phyloP scores from a whole-genome alignment of 345 rosid genomes.

The Hibiscus syriacus region DNA sequence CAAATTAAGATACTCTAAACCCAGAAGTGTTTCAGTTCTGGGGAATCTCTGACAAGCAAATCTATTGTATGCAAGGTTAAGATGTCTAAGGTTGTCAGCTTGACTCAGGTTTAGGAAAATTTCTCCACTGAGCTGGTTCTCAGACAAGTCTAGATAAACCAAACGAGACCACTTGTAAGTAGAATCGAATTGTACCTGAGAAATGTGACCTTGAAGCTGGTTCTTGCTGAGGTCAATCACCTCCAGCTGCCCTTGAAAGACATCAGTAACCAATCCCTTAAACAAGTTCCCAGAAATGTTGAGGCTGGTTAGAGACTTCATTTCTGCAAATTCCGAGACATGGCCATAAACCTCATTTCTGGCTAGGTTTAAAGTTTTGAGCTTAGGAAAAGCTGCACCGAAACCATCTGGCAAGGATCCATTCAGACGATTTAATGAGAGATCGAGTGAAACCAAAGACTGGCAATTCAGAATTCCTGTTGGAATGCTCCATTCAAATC shows the following conservation, averaged over 20 bases:
- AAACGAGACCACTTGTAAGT: slow-evolving; percentile 49
- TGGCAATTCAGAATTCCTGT: slow-evolving; percentile 40
- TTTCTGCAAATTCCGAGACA: slow-evolving; percentile 36
- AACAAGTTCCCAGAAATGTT: slow-evolving; percentile 67
- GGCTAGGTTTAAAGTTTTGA: slow-evolving; percentile 58
- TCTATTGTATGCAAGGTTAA: slow-evolving; percentile 76
- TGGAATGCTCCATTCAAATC: slow-evolving; percentile 58
- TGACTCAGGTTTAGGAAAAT: slow-evolving; percentile 38
- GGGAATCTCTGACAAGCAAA: slow-evolving; percentile 58
- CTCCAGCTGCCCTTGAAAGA: slow-evolving; percentile 42
- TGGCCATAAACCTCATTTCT: slow-evolving; percentile 54
- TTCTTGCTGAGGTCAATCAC: slow-evolving; percentile 74
- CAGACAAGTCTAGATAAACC: slow-evolving; percentile 76
- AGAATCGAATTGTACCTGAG: slow-evolving; percentile 70
- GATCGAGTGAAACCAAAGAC: slow-evolving; percentile 52
- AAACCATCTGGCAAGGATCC: slow-evolving; percentile 74
- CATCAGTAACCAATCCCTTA: slow-evolving; percentile 49
- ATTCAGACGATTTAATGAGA: slow-evolving; percentile 59
- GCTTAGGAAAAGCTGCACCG: slow-evolving; percentile 69
- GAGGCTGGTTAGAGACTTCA: slow-evolving; percentile 51
- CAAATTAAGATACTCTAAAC: slow-evolving; percentile 72
- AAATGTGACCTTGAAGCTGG: slow-evolving; percentile 69
- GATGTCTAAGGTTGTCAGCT: slow-evolving; percentile 53
- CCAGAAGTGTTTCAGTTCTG: slow-evolving; percentile 27
- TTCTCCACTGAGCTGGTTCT: slow-evolving; percentile 76